phyloP scores from a whole-genome alignment of 495 filamentous ascomycete genomes.

The Platismatia glauca region DNA sequence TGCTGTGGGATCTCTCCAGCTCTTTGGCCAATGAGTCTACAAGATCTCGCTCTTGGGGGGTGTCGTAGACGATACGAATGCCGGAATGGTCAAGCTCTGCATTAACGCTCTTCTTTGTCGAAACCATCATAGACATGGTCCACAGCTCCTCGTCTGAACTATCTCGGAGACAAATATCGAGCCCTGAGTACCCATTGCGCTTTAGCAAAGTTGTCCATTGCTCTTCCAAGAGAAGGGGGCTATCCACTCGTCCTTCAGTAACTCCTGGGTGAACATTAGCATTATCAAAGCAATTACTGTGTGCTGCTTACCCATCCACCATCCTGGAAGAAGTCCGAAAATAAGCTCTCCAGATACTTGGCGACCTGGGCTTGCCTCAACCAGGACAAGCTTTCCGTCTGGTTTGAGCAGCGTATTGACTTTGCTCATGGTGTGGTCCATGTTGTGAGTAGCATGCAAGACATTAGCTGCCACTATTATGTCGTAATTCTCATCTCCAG shows the following conservation, averaged over 20 bases:
- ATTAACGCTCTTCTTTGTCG: neutral
- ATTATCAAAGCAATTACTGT: neutral
- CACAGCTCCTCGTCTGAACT: slow-evolving; percentile 12
- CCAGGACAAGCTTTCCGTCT: slow-evolving; percentile 22
- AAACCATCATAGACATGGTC: slow-evolving; percentile 10
- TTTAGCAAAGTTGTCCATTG: slow-evolving; percentile 18
- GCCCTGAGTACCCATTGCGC: slow-evolving; percentile 16
- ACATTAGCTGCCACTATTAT: slow-evolving; percentile 22
- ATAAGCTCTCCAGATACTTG: slow-evolving; percentile 12
- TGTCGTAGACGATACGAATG: neutral
- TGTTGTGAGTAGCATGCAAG: slow-evolving; percentile 28
- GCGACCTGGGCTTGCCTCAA: slow-evolving; percentile 1
- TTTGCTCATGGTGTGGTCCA: slow-evolving; percentile 17
- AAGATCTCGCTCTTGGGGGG: slow-evolving; percentile 6
- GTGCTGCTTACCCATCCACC: slow-evolving; percentile 24
- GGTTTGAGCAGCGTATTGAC: slow-evolving; percentile 21
- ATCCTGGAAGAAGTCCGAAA: slow-evolving; percentile 20
- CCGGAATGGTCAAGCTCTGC: neutral
- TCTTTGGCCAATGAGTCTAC: neutral
- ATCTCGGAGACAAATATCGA: slow-evolving; percentile 18
- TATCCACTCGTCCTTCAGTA: slow-evolving; percentile 5
- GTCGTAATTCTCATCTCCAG: slow-evolving; percentile 16
- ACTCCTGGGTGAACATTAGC: neutral
- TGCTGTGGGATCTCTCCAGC: neutral
- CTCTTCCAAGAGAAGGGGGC: slow-evolving; percentile 10